phyloP scores from a whole-genome alignment of 2,329 filamentous ascomycete genomes.

The Apiospora aurea region DNA sequence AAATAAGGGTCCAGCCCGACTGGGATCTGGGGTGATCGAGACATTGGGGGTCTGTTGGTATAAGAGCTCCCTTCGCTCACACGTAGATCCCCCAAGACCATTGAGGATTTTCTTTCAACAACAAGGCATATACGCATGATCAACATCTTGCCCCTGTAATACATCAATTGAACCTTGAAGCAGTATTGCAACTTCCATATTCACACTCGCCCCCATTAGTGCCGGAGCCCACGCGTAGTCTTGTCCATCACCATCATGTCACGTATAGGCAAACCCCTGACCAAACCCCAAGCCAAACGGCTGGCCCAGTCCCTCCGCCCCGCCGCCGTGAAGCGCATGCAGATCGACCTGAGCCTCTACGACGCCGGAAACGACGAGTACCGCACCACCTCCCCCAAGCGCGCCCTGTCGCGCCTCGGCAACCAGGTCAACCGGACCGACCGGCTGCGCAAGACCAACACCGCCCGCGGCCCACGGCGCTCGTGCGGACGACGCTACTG shows the following conservation, averaged over 20 bases:
- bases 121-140: background rate
- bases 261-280: background rate
- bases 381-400: background rate
- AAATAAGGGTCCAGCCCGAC: background rate
- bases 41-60: background rate
- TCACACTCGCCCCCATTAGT: background rate
- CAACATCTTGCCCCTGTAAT: background rate
- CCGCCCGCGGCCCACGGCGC: background rate
- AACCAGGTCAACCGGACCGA: background rate
- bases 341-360: background rate
- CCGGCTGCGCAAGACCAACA: background rate
- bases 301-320: background rate
- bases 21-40: background rate
- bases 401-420: background rate
- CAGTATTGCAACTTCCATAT: too few relatives aligned
- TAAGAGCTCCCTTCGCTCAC: background rate
- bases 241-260: background rate
- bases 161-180: background rate
- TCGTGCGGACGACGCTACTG: background rate
- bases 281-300: background rate
- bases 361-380: background rate
- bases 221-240: background rate
- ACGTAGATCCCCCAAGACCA: background rate
- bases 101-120: background rate
- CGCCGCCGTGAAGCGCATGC: slow-evolving; percentile 9